Conservation (phyloP, 768 basidiomycete species). For the Suillus americanus region DNA sequence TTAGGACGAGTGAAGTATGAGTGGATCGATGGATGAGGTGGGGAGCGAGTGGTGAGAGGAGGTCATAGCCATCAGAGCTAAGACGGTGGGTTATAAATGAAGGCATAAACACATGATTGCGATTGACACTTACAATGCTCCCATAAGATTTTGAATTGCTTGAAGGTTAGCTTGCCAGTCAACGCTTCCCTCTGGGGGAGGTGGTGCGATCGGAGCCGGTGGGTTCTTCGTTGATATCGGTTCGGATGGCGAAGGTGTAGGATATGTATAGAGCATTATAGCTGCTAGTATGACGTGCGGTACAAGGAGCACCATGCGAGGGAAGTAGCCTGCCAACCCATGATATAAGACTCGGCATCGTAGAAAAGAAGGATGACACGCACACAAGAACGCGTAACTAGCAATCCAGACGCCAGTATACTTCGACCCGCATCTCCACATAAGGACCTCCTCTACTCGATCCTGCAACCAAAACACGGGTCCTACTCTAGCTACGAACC, state of each 20-base stretch:
- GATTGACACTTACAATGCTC: conserved; percentile 55
- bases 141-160: conserved; percentile 92
- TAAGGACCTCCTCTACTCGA: conserved; percentile 77
- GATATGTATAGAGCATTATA: conserved; percentile 67
- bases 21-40: not conserved
- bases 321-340: conserved; percentile 63
- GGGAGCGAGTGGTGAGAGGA: conserved; percentile 46
- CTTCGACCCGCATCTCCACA: conserved; percentile 79
- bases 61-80: conserved; percentile 64
- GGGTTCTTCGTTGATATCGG: not conserved
- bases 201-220: not conserved
- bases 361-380: not conserved
- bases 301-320: conserved; percentile 65
- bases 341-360: not conserved
- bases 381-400: conserved; percentile 74
- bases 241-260: conserved; percentile 28
- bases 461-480: conserved; percentile 92
- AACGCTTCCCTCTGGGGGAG: conserved; percentile 53
- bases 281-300: conserved; percentile 64
- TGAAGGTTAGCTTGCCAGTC: conserved; percentile 89
- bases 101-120: not conserved
- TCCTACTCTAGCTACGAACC: conserved; percentile 74
- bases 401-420: conserved; percentile 75
- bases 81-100: not conserved
- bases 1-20: not conserved